A percentile compares a stretch with the other conserved stretches of the same genome.
Evolutionary conservation across 1,139 yeast species (phyloP).

Genomic region (Meyerozyma sp.): DNA sequence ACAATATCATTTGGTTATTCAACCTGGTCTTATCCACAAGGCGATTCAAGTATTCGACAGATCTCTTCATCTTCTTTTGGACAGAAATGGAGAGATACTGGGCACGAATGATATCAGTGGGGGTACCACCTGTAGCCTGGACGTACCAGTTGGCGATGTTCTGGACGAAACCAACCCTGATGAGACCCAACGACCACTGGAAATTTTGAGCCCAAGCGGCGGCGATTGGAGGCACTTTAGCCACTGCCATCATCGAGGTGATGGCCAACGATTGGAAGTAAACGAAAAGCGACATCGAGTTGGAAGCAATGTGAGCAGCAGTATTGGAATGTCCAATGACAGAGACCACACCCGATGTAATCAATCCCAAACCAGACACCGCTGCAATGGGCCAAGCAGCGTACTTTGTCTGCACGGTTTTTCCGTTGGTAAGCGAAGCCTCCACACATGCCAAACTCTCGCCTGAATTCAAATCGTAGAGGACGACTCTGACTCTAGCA

Average conservation of each 20-base stretch:
- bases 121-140: slow-evolving; percentile 90
- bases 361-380: slow-evolving; percentile 78
- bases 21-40: slow-evolving; percentile 14
- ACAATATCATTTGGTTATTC: slow-evolving; percentile 14
- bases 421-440: slow-evolving; percentile 81
- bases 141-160: slow-evolving; percentile 88
- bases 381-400: slow-evolving; percentile 98
- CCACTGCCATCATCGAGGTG: slow-evolving; percentile 94
- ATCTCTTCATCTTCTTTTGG: slow-evolving; percentile 48
- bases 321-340: slow-evolving; percentile 87
- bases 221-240: slow-evolving; percentile 91
- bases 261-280: slow-evolving; percentile 94
- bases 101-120: slow-evolving; percentile 63
- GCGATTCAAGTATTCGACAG: slow-evolving; percentile 14
- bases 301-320: slow-evolving; percentile 95
- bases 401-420: slow-evolving; percentile 89
- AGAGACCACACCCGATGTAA: slow-evolving; percentile 83
- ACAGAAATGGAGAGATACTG: slow-evolving; percentile 69
- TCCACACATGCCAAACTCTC: slow-evolving; percentile 80
- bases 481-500: slow-evolving; percentile 77
- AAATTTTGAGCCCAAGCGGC: slow-evolving; percentile 98
- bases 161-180: slow-evolving; percentile 78
- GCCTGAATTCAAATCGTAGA: slow-evolving; percentile 44
- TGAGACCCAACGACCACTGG: slow-evolving; percentile 93
- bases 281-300: slow-evolving; percentile 85